Evolutionary conservation across 495 filamentous ascomycete genomes (phyloP).

Genomic region (Neurospora terricola): DNA sequence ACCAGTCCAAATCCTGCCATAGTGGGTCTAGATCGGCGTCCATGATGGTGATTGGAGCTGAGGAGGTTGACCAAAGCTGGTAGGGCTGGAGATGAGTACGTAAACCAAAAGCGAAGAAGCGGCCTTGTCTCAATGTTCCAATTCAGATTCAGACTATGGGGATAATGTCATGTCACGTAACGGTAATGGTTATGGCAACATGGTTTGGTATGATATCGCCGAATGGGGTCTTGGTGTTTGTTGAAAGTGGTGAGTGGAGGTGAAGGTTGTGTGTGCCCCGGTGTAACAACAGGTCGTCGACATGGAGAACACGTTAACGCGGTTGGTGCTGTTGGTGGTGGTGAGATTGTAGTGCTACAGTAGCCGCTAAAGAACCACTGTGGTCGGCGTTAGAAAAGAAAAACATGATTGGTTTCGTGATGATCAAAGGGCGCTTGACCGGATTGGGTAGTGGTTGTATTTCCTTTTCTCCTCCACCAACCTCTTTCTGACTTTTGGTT

Average conservation of each 20-base stretch:
- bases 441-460: conserved; percentile 6
- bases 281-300: not conserved
- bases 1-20: conserved; percentile 61
- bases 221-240: not conserved
- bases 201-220: not conserved
- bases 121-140: not conserved
- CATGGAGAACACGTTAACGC: not conserved
- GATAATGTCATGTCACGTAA: not conserved
- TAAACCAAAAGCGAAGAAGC: not conserved
- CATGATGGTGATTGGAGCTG: conserved; percentile 28
- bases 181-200: not conserved
- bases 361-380: not conserved
- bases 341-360: not conserved
- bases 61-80: not conserved
- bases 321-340: not conserved
- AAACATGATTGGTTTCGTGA: not conserved
- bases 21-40: conserved; percentile 51
- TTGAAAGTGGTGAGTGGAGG: not conserved
- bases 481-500: not conserved
- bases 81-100: not conserved
- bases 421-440: conserved; percentile 1
- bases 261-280: not conserved
- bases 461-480: not conserved
- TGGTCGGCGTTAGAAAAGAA: not conserved
- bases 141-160: not conserved